Conservation (phyloP, 1,284 basidiomycete genomes). For the Kwoniella shivajii region DNA sequence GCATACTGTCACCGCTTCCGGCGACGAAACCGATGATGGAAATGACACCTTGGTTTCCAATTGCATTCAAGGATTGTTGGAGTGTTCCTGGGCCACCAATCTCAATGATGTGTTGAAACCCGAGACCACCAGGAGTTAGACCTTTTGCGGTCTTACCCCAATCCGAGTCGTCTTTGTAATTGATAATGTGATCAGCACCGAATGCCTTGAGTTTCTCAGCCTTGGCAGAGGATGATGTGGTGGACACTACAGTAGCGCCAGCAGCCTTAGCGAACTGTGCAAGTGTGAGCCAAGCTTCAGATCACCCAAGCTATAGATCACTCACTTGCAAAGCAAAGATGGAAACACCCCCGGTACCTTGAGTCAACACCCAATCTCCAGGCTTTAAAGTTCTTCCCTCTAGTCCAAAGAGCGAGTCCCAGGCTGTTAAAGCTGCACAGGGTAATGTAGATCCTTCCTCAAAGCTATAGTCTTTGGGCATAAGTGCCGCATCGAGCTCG, state of each 20-base stretch:
- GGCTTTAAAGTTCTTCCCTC: constrained; percentile 35
- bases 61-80: constrained; percentile 55
- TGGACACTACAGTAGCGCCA: constrained; percentile 49
- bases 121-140: constrained; percentile 55
- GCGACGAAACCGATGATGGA: constrained; percentile 60
- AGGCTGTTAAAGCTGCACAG: constrained; percentile 54
- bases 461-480: constrained; percentile 47
- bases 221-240: constrained; percentile 51
- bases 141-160: constrained; percentile 48
- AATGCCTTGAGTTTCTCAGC: constrained; percentile 34
- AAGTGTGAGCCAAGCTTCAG: constrained; percentile 58
- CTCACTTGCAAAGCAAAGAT: constrained; percentile 50
- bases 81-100: constrained; percentile 63
- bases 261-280: constrained; percentile 46
- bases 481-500: constrained; percentile 25
- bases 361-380: constrained; percentile 51
- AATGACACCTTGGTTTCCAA: constrained; percentile 58
- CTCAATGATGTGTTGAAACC: constrained; percentile 65
- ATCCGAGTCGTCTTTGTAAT: constrained; percentile 37
- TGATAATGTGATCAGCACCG: constrained; percentile 46
- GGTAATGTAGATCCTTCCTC: constrained; percentile 51
- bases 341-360: constrained; percentile 55
- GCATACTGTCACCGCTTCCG: constrained; percentile 16
- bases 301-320: constrained; percentile 32
- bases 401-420: constrained; percentile 53